A percentile compares a stretch with the other conserved stretches of the same genome.
phyloP scores from a whole-genome alignment of 768 basidiomycete genomes.

The Plicaturopsis crispa region DNA sequence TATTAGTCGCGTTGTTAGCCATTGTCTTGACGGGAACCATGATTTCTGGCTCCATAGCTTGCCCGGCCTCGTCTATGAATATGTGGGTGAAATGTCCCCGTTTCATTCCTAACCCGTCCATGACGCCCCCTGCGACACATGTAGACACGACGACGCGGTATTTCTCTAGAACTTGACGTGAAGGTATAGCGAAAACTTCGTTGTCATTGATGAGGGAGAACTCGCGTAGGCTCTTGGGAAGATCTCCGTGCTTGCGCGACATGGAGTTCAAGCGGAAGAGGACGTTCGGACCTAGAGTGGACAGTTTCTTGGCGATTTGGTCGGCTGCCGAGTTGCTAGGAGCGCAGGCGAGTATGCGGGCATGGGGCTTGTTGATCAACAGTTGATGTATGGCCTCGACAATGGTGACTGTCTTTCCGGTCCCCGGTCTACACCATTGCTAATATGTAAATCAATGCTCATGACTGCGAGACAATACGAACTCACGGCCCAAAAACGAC shows the following conservation, averaged over 20 bases:
- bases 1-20: constrained; percentile 42
- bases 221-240: constrained; percentile 27
- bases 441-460: background rate
- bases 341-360: constrained; percentile 53
- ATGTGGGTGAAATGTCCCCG: constrained; percentile 62
- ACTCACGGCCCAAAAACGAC: constrained; percentile 57
- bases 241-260: constrained; percentile 27
- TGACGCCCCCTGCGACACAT: constrained; percentile 54
- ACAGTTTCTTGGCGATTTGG: constrained; percentile 39
- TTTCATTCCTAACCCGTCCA: constrained; percentile 46
- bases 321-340: constrained; percentile 67
- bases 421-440: constrained; percentile 51
- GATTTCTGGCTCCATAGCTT: constrained; percentile 63
- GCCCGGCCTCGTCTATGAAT: constrained; percentile 67
- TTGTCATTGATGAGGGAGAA: constrained; percentile 35
- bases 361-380: constrained; percentile 28
- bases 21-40: constrained; percentile 58
- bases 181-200: constrained; percentile 32
- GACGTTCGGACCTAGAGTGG: constrained; percentile 22
- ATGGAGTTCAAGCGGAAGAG: constrained; percentile 51
- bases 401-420: constrained; percentile 61
- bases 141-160: constrained; percentile 58
- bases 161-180: constrained; percentile 21
- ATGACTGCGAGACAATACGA: background rate
- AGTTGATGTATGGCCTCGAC: constrained; percentile 59